Percentiles rank a stretch among this genome's conserved stretches.
phyloP scores from a whole-genome alignment of 352 stramenopile species.

The Peronospora tabacina region DNA sequence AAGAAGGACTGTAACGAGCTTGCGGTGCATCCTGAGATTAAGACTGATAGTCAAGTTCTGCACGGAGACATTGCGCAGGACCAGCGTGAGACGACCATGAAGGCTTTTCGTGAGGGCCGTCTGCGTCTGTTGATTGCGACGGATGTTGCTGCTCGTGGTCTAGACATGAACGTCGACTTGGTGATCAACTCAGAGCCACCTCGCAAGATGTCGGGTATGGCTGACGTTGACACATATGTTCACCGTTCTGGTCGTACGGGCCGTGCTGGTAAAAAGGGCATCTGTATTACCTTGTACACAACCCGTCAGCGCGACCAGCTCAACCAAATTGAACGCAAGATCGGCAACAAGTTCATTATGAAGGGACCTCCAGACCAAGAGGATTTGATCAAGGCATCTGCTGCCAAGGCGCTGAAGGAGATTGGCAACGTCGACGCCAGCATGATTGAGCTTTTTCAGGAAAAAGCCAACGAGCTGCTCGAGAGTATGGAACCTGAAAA shows the following conservation, averaged over 20 bases:
- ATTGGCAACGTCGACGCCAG: slow-evolving; percentile 70
- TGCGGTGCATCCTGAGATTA: slow-evolving; percentile 81
- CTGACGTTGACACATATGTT: slow-evolving; percentile 96
- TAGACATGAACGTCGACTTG: slow-evolving; percentile 96
- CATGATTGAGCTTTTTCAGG: slow-evolving; percentile 74
- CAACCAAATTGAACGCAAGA: slow-evolving; percentile 78
- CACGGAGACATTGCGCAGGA: slow-evolving; percentile 96
- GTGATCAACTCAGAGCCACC: slow-evolving; percentile 94
- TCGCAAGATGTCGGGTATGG: slow-evolving; percentile 68
- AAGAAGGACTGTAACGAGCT: slow-evolving; percentile 94
- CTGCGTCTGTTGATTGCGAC: slow-evolving; percentile 95
- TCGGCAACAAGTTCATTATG: slow-evolving; percentile 88
- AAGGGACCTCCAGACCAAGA: slow-evolving; percentile 74
- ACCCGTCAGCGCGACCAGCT: slow-evolving; percentile 68
- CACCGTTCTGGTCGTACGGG: slow-evolving; percentile 96
- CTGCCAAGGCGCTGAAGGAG: slow-evolving; percentile 70
- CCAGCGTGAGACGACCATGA: slow-evolving; percentile 96
- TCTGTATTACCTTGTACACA: slow-evolving; percentile 96
- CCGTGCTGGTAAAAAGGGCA: slow-evolving; percentile 91
- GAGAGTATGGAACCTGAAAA: slow-evolving; percentile 52
- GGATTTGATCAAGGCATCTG: slow-evolving; percentile 86
- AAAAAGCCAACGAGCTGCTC: slow-evolving; percentile 59
- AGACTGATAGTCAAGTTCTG: slow-evolving; percentile 84
- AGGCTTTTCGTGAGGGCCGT: slow-evolving; percentile 92
- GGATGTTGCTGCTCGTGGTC: slow-evolving; percentile 93